Evolutionary conservation across 495 filamentous ascomycete species (phyloP), one percentile per base, ranked within the genome.

Genomic region (Ascodesmis nigricans): DNA sequence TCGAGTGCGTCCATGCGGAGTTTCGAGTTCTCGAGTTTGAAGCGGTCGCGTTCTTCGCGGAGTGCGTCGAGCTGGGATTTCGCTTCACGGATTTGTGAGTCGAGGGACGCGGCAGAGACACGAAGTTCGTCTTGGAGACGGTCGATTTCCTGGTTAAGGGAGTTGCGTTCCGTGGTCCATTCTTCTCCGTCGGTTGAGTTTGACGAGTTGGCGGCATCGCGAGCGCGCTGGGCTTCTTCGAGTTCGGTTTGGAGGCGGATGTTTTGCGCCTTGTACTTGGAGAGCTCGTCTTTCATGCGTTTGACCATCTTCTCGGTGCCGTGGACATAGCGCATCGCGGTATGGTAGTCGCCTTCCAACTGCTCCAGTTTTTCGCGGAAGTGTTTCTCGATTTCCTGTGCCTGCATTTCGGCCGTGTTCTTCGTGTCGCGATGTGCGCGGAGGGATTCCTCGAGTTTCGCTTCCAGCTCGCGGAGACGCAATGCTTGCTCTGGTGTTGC

Each of bases 291-390:
- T 61, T 97, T 95, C 71, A 97, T 91, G 46, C 83, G 82, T 56
- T 84, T 83, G 16, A 97, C 64, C 79, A 99, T 91, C 65, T 92
- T 93, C 57, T 99, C 90, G 1, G 84, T 93, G 25, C 87, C 90
- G 50, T 92, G 90, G 42, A 99, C 80, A 50, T 99, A 99, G 55
- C 92, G 83, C n/a, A 95, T 83, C 8, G 90, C 83, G n/a, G 90
- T 91, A 52, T 91, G 81, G 51, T 99, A 91, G 50, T 99, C 87
- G 51, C 78, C 81, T 52, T 93, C 82, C 15, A 99, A 69, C 49
- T 90, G 78, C 35, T 75, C 69, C 35, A 99, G 61, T 53, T 92
- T 93, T 52, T 91, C 83, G 31, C 78, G 72, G 58, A 84, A 95
- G 29, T 74, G 68, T 40, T 67, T 64, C 33, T 83, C 79, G 11